Conservation (phyloP, 2,329 filamentous ascomycete species). For the Alternaria brassicae region DNA sequence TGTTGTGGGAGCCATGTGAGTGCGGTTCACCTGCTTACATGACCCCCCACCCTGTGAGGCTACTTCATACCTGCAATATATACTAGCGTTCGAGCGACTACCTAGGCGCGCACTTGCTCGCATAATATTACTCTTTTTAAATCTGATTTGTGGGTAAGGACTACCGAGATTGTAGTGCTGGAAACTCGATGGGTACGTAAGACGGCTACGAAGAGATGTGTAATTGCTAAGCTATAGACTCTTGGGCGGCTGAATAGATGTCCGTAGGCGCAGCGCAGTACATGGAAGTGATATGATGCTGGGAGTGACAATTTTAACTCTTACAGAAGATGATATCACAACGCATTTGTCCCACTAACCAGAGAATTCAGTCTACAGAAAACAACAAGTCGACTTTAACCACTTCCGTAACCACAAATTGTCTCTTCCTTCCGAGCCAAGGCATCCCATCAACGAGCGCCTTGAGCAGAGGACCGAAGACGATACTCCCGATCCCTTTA, state of each 20-base stretch:
- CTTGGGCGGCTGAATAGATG: too few relatives aligned
- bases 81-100: not conserved
- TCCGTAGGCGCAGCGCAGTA: not conserved
- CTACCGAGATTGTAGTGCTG: not conserved
- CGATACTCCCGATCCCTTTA: not conserved
- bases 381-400: constrained; percentile 1
- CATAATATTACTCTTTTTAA: not conserved
- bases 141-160: not conserved
- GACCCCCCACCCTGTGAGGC: constrained; percentile 1
- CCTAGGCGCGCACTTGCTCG: not conserved
- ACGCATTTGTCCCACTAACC: not conserved
- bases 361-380: not conserved
- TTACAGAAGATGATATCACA: not conserved
- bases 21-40: not conserved
- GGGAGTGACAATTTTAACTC: too few relatives aligned
- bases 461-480: constrained; percentile 1
- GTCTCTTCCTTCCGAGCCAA: not conserved
- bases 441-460: not conserved
- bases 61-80: not conserved
- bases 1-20: not conserved
- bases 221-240: not conserved
- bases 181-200: not conserved
- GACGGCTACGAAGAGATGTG: not conserved
- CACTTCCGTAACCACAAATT: not conserved
- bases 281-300: not conserved